Percentiles rank a stretch among this genome's conserved stretches.
Conservation (phyloP, 805 yeast genomes). For the Citeromyces nyonsensis region DNA sequence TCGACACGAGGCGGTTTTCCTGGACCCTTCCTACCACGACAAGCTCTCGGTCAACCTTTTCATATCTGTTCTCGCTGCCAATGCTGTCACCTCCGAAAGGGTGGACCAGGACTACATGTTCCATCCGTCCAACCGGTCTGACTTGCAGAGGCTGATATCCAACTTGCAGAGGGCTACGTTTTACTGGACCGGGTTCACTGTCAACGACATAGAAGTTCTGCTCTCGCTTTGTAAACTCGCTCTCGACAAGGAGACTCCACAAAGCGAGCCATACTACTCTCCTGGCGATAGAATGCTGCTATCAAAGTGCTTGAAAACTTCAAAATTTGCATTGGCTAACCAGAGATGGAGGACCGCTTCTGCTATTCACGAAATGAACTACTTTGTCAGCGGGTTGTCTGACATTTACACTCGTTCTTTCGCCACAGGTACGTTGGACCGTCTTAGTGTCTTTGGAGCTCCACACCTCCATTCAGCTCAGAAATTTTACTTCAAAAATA, state of each 20-base stretch:
- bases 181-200: constrained; percentile 62
- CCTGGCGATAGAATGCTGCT: constrained; percentile 24
- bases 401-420: constrained; percentile 15
- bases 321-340: constrained; percentile 33
- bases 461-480: constrained; percentile 39
- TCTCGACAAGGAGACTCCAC: constrained; percentile 14
- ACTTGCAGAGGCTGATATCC: constrained; percentile 37
- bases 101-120: constrained; percentile 59
- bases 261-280: constrained; percentile 14
- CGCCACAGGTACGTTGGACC: constrained; percentile 2
- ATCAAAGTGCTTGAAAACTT: constrained; percentile 23
- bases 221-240: constrained; percentile 29
- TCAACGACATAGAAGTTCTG: constrained; percentile 38
- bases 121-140: constrained; percentile 37
- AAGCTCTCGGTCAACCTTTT: constrained; percentile 47
- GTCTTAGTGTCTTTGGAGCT: constrained; percentile 35
- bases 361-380: constrained; percentile 51
- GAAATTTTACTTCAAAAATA: constrained; percentile 33
- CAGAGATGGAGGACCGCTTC: constrained; percentile 43
- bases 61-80: constrained; percentile 51
- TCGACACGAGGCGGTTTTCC: constrained; percentile 38
- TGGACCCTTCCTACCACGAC: constrained; percentile 51
- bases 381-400: constrained; percentile 31
- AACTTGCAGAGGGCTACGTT: constrained; percentile 55
- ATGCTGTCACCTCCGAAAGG: constrained; percentile 62